Evolutionary conservation across 495 filamentous ascomycete genomes (phyloP).

Genomic region (Podospora pseudopauciseta): DNA sequence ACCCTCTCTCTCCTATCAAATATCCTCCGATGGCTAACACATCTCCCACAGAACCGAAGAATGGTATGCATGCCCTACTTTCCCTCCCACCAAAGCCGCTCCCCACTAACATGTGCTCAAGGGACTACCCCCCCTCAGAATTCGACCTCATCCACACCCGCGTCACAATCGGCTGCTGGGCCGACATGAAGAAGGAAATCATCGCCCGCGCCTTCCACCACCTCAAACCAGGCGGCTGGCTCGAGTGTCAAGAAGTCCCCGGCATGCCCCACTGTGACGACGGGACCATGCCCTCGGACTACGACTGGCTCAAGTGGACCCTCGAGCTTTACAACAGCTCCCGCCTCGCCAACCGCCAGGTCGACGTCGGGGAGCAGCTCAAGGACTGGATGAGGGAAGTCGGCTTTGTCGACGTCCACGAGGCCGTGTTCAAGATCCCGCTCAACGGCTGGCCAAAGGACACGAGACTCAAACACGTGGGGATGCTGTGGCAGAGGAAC

Average conservation of each 20-base stretch:
- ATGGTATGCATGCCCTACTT: conserved; percentile 3
- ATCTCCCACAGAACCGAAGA: conserved; percentile 23
- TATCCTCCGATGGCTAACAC: conserved; percentile 23
- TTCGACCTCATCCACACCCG: conserved; percentile 53
- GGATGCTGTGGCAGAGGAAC: conserved; percentile 36
- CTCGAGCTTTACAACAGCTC: conserved; percentile 47
- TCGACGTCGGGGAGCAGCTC: conserved; percentile 48
- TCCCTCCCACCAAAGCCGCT: conserved; percentile 19
- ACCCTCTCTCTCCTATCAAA: not conserved
- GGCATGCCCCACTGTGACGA: conserved; percentile 59
- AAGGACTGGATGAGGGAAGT: conserved; percentile 55
- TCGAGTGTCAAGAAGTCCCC: conserved; percentile 62
- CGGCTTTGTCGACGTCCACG: conserved; percentile 62
- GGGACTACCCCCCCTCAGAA: conserved; percentile 21
- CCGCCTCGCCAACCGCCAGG: conserved; percentile 49
- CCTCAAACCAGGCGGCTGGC: conserved; percentile 61
- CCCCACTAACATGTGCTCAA: conserved; percentile 19
- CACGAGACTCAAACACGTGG: conserved; percentile 28
- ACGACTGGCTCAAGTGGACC: conserved; percentile 51
- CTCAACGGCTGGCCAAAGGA: conserved; percentile 50
- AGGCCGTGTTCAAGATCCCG: conserved; percentile 54
- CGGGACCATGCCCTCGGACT: conserved; percentile 46
- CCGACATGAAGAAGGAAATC: conserved; percentile 41
- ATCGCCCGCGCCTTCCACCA: conserved; percentile 42
- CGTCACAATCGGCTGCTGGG: conserved; percentile 44